Base-by-base conservation (phyloP, 371 early-diverging fungal species). In the Lichtheimia hyalospora region DNA sequence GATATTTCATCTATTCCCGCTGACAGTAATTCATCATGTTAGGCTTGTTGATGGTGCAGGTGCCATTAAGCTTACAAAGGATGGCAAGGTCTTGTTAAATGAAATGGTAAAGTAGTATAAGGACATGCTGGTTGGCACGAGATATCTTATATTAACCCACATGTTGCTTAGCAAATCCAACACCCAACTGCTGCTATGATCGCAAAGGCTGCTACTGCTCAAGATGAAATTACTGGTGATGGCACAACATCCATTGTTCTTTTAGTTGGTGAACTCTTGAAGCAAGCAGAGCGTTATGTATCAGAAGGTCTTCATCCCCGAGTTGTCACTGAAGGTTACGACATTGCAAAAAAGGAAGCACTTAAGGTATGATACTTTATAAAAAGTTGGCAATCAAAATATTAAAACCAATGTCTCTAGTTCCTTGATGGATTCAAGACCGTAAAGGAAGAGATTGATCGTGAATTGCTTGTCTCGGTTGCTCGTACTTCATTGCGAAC, bases 171-270 rank as follows among this genome's bases (percentile, higher is more conserved):
- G 95, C 98, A 98, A 95, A 98, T 99, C 77, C 97, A 97, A 86
- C 97, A 99, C 81, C 99, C 99, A 21, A 99, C 99, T 6, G 98
- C 99, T 44, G 92, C 96, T 58, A 96, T 99, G 93, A 97, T 99
- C 69, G 99, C 99, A 25, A 92, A 98, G 57, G 96, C 99, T 34
- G 99, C 99, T 10, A 94, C 95, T 40, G 99, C 99, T 28, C 97
- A 99, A 80, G 98, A 98, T 76, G 96, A 97, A 65, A 90, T 98
- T 53, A 96, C 96, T 41, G 99, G 99, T 57, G 99, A 99, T 69
- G 99, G 99, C 52, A 98, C 99, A 8, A 97, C 99, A 14, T 92
- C 98, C 1, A 93, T 97, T 69, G 96, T 99, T 27, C 79, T 99
- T 58, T 74, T 99, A 20, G 95, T 97, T 41, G 98, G 96, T 57